Evolutionary conservation across 495 filamentous ascomycete genomes (phyloP).

Genomic region (Massariosphaeria phaeospora): DNA sequence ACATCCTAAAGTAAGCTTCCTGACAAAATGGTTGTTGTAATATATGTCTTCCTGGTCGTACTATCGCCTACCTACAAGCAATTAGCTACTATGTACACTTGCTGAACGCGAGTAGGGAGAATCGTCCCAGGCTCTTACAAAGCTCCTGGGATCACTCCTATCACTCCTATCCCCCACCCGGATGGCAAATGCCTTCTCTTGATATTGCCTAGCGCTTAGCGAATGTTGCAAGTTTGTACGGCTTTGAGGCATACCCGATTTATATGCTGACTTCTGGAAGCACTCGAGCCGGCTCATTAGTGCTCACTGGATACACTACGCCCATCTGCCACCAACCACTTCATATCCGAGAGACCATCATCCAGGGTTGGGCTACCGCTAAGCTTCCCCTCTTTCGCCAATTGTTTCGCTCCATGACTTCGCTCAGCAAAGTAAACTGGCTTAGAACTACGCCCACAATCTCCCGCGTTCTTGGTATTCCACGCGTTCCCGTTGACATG

Average conservation of each 20-base stretch:
- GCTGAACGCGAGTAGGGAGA: no score
- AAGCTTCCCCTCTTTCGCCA: slow-evolving; percentile 33
- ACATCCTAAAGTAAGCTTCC: slow-evolving; percentile 34
- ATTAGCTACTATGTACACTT: no score
- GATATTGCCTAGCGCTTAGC: no score
- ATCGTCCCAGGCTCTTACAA: no score
- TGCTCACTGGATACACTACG: slow-evolving; percentile 38
- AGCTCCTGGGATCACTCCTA: no score
- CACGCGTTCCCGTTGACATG: slow-evolving; percentile 57
- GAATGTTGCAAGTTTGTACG: no score
- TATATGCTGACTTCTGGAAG: no score
- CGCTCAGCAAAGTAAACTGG: slow-evolving; percentile 48
- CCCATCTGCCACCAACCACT: slow-evolving; percentile 35
- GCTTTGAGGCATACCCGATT: no score
- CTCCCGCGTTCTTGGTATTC: slow-evolving; percentile 56
- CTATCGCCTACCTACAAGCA: no score
- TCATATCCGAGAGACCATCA: slow-evolving; percentile 34
- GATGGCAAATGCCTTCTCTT: no score
- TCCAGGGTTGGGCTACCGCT: slow-evolving; percentile 33
- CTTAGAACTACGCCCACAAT: slow-evolving; percentile 55
- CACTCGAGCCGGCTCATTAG: slow-evolving; percentile 34
- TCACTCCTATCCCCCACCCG: no score
- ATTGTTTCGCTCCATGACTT: slow-evolving; percentile 32
- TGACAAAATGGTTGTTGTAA: no score
- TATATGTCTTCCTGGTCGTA: not conserved